Base-by-base conservation (phyloP, 2,329 filamentous ascomycete genomes). In the Trichoderma sp. region DNA sequence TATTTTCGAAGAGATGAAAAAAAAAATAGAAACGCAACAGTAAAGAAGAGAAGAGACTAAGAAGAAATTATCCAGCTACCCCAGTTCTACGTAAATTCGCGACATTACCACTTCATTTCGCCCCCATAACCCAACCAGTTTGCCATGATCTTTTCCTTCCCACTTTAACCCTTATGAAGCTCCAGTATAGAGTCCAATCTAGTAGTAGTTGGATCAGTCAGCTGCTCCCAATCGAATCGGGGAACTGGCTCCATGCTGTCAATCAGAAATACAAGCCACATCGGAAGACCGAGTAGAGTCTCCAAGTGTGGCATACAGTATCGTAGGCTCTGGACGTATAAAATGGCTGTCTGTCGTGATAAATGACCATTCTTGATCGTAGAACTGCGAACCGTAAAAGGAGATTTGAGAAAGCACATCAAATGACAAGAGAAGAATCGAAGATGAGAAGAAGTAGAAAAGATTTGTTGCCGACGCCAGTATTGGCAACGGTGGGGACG, bases 381-480 rank as follows among this genome's bases (percentile, higher is more conserved):
- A 32, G 43, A 62, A 39, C 39, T 63, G 36, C 32, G 47, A 50
- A 68, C 47, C 17, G 28, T 50, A 23, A 36, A 15, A 23, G 15
- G 32, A 23, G n/a, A 57, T 6, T 30, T 30, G 53, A 32, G 57
- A 72, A 70, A 47, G 55, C 61, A 73, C 66, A 73, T 64, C 15
- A 73, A 76, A 76, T 74, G 68, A 76, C 66, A 73, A 73, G 71
- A 74, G 39, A 73, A 64, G 72, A 74, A 75, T 74, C 66, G 67
- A 68, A 68, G 73, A 74, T 65, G 74, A 76, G 71, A 73, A 75
- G 67, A 74, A 71, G 47, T 71, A 28, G 43, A 59, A 65, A 67
- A 34, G 39, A 17, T 17, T 57, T 43, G 28, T 76, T 74, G 74
- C 79, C 78, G 79, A 78, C 78, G 74, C 74, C 72, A 75, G 75